Conservation (phyloP, 1,284 basidiomycete genomes). For the Austroboletus niveus region DNA sequence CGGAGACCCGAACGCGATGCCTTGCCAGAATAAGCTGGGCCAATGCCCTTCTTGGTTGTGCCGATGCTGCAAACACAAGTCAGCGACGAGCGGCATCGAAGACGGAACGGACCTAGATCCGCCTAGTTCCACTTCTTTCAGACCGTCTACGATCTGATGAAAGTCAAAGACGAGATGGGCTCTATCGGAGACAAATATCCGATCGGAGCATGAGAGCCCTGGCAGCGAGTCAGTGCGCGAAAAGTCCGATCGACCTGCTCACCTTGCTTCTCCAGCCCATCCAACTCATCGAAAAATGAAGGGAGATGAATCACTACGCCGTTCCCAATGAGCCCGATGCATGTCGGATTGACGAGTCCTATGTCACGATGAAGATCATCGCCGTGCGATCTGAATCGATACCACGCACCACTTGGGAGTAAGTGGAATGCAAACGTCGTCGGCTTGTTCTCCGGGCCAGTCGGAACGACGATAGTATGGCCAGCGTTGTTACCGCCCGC, state of each 20-base stretch:
- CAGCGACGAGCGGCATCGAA: neutral
- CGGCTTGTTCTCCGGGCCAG: conserved; percentile 62
- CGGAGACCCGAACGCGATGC: conserved; percentile 94
- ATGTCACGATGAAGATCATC: neutral
- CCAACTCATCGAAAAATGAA: conserved; percentile 93
- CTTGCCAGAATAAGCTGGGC: conserved; percentile 97
- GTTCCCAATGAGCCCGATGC: conserved; percentile 86
- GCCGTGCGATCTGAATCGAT: conserved; percentile 19
- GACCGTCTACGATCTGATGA: conserved; percentile 98
- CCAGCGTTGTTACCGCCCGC: conserved; percentile 99
- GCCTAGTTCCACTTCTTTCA: conserved; percentile 97
- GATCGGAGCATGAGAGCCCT: conserved; percentile 86
- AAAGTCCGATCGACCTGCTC: neutral
- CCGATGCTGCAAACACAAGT: conserved; percentile 66
- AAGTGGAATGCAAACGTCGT: conserved; percentile 96
- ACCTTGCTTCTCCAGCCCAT: conserved; percentile 87
- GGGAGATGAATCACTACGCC: conserved; percentile 96
- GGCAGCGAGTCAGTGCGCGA: conserved; percentile 9
- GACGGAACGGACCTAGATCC: conserved; percentile 63
- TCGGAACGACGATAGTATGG: conserved; percentile 92
- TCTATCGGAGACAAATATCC: conserved; percentile 93
- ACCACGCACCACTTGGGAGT: conserved; percentile 77
- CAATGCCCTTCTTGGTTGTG: conserved; percentile 97
- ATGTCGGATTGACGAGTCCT: conserved; percentile 91
- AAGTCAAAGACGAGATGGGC: conserved; percentile 98